Evolutionary conservation across 768 basidiomycete genomes (phyloP).

Genomic region (Gloeopeniophorella convolvens): DNA sequence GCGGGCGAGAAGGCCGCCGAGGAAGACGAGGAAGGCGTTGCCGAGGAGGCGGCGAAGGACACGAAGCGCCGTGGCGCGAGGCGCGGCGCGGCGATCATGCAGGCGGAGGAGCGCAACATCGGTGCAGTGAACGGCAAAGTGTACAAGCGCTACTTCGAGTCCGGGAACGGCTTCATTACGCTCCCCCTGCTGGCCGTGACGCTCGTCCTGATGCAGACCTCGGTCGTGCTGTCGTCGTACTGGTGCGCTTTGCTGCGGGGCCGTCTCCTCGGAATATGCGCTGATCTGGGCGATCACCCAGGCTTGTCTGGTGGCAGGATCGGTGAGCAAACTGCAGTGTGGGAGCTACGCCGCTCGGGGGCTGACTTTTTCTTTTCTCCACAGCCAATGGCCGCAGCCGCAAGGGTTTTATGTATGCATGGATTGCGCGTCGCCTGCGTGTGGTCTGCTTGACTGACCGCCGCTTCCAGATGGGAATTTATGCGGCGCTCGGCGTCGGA

Average conservation of each 20-base stretch:
- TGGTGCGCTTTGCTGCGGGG: slow-evolving; percentile 42
- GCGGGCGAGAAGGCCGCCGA: slow-evolving; percentile 39
- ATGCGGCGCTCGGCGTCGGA: slow-evolving; percentile 62
- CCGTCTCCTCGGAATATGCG: slow-evolving; percentile 6
- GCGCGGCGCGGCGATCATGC: slow-evolving; percentile 60
- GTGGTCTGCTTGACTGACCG: neutral
- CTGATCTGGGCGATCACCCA: slow-evolving; percentile 27
- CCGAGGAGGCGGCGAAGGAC: slow-evolving; percentile 33
- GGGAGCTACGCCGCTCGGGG: too few relatives aligned
- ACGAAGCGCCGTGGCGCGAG: slow-evolving; percentile 32
- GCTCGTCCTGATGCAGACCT: slow-evolving; percentile 59
- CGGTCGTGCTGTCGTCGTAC: slow-evolving; percentile 65
- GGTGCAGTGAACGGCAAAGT: slow-evolving; percentile 56
- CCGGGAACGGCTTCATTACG: slow-evolving; percentile 60
- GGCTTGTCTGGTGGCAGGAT: slow-evolving; percentile 86
- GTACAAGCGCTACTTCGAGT: slow-evolving; percentile 57
- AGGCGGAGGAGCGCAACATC: slow-evolving; percentile 74
- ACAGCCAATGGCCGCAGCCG: slow-evolving; percentile 48
- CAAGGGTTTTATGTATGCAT: slow-evolving; percentile 65
- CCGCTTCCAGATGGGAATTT: slow-evolving; percentile 64
- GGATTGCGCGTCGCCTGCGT: neutral
- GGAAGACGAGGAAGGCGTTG: slow-evolving; percentile 27
- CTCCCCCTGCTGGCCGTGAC: slow-evolving; percentile 60
- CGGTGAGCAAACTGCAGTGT: too few relatives aligned
- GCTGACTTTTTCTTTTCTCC: too few relatives aligned